phyloP scores from a whole-genome alignment of 495 filamentous ascomycete genomes.

The Jackrogersella multiformis region DNA sequence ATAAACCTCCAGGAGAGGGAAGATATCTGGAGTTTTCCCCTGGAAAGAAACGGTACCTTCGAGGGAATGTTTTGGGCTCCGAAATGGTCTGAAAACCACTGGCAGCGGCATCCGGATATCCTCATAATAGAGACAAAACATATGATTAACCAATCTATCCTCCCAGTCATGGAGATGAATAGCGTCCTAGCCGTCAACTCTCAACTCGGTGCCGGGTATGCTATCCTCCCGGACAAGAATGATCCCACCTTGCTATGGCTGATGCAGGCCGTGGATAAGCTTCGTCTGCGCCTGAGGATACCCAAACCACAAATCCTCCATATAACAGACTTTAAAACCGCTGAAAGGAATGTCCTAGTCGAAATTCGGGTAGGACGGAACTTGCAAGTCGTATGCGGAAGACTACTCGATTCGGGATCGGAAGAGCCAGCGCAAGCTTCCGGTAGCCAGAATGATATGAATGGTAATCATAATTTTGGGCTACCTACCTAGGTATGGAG shows the following conservation, averaged over 20 bases:
- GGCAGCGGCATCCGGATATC: conserved; percentile 45
- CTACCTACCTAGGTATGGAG: background rate
- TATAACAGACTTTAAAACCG: conserved; percentile 45
- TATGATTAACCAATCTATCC: conserved; percentile 43
- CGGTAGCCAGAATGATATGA: conserved; percentile 15
- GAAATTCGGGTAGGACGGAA: conserved; percentile 38
- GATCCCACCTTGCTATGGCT: conserved; percentile 44
- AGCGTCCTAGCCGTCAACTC: conserved; percentile 40
- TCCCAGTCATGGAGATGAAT: conserved; percentile 46
- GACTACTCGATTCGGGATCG: conserved; percentile 28
- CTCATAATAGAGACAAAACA: conserved; percentile 45
- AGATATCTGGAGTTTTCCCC: conserved; percentile 43
- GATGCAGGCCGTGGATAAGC: conserved; percentile 42
- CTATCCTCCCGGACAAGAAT: conserved; percentile 44
- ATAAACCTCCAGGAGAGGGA: conserved; percentile 45
- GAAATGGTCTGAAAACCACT: conserved; percentile 43
- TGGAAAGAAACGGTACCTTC: conserved; percentile 36
- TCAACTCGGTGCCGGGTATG: conserved; percentile 43
- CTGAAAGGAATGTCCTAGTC: conserved; percentile 41
- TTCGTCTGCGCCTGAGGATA: conserved; percentile 41
- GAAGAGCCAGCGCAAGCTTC: conserved; percentile 8
- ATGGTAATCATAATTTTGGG: conserved; percentile 4
- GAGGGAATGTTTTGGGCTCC: conserved; percentile 47
- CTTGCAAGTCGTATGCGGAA: conserved; percentile 26
- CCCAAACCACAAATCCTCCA: conserved; percentile 42